phyloP scores from a whole-genome alignment of 257 asterid genomes.

The Gentiana straminea region DNA sequence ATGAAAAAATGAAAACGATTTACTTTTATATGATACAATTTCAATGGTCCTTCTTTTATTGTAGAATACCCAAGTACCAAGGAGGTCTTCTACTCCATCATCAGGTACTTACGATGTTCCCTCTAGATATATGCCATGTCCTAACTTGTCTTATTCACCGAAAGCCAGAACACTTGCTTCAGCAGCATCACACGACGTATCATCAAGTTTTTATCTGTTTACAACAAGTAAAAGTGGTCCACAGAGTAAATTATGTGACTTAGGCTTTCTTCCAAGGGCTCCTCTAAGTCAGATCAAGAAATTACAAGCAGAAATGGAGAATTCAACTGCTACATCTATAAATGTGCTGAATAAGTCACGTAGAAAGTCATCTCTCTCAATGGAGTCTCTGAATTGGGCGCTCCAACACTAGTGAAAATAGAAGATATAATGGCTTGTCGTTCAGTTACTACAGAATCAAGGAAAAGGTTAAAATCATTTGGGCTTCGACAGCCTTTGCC shows the following conservation, averaged over 20 bases:
- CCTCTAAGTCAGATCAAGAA: conserved; percentile 11
- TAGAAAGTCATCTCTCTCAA: conserved; percentile 2
- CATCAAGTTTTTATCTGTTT: conserved; percentile 6
- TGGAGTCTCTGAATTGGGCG: conserved; percentile 3
- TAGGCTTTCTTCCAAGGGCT: conserved; percentile 19
- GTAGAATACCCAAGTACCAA: too few species aligned
- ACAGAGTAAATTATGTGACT: conserved; percentile 15
- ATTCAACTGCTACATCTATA: neutral
- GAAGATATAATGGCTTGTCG: neutral
- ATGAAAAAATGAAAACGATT: too few species aligned
- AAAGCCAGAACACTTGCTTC: neutral
- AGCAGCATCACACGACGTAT: neutral
- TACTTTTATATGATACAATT: too few species aligned
- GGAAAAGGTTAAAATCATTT: conserved; percentile 27
- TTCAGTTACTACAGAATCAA: conserved; percentile 10
- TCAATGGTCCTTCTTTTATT: too few species aligned
- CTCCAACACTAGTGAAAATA: conserved; percentile 5
- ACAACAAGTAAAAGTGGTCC: conserved; percentile 17
- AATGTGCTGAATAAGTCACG: neutral
- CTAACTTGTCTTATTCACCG: conserved; percentile 7
- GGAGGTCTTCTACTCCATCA: too few species aligned
- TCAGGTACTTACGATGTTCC: neutral
- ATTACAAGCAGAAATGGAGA: conserved; percentile 2
- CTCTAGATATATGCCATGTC: conserved; percentile 8
- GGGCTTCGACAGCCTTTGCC: conserved; percentile 58